Percentiles rank a stretch among this genome's conserved stretches.
These are phyloP conservation scores for Russula ochroleuca DNA, from an alignment of 768 basidiomycete genomes.

Conservation along the genomic window DNA sequence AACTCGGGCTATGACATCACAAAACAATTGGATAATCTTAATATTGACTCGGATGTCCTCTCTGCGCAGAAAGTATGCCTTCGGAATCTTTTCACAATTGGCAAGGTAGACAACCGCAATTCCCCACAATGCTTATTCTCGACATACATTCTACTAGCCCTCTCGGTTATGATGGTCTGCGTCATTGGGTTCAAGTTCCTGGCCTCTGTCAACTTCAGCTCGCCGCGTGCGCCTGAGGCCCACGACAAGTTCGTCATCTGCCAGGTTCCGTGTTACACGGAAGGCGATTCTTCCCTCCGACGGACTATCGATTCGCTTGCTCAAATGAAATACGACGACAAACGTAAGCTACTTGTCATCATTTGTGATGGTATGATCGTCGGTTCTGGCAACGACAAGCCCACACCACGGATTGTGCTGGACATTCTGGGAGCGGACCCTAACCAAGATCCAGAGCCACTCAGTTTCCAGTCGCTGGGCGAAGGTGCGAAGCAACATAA, in stretches of 20 bases:
- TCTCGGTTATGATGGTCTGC: conserved; percentile 88
- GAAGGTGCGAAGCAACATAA: conserved; percentile 96
- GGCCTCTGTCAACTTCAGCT: conserved; percentile 80
- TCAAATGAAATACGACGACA: conserved; percentile 95
- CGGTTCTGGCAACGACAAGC: conserved; percentile 92
- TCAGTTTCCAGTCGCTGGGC: conserved; percentile 90
- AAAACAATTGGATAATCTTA: conserved; percentile 59
- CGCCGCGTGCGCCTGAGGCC: conserved; percentile 80
- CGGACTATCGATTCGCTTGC: conserved; percentile 92
- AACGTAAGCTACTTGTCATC: conserved; percentile 88
- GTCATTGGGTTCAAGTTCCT: conserved; percentile 97
- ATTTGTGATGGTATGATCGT: conserved; percentile 99
- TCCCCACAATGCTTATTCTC: conserved; percentile 91
- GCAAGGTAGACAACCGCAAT: conserved; percentile 87
- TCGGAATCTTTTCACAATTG: conserved; percentile 88
- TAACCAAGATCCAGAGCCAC: conserved; percentile 88
- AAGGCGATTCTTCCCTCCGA: conserved; percentile 82
- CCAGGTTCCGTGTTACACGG: conserved; percentile 98
- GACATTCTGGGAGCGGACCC: conserved; percentile 95
- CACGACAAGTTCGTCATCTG: conserved; percentile 98
- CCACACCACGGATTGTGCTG: conserved; percentile 92
- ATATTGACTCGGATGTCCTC: conserved; percentile 57
- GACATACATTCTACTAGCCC: conserved; percentile 81
- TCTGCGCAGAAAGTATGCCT: conserved; percentile 80
- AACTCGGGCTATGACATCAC: conserved; percentile 78